phyloP scores from a whole-genome alignment of 2,329 filamentous ascomycete species.

The Eurotiales sp. region DNA sequence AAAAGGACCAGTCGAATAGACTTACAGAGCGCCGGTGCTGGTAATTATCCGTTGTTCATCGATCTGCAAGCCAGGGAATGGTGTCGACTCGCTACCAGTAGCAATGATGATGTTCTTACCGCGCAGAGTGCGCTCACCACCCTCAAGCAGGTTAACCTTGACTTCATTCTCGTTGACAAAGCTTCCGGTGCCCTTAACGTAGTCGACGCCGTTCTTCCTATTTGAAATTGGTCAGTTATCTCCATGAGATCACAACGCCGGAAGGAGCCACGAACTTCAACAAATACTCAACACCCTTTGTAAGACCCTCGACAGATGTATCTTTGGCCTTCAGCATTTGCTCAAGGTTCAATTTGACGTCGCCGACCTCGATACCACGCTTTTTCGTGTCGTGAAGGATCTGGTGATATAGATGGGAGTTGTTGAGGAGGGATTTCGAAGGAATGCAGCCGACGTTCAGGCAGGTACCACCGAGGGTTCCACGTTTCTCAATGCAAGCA shows the following conservation, averaged over 20 bases:
- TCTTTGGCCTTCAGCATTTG: slow-evolving; percentile 99
- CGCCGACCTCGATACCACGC: slow-evolving; percentile 94
- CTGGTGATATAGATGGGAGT: slow-evolving; percentile 97
- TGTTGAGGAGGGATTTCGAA: slow-evolving; percentile 98
- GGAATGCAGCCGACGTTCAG: slow-evolving; percentile 99
- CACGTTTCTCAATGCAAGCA: slow-evolving; percentile 97
- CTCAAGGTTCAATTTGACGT: slow-evolving; percentile 91
- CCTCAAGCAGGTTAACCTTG: slow-evolving; percentile 84
- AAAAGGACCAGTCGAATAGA: not conserved
- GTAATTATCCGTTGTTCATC: slow-evolving; percentile 98
- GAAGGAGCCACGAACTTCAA: slow-evolving; percentile 58
- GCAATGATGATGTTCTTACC: slow-evolving; percentile 99
- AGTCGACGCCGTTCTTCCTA: slow-evolving; percentile 93
- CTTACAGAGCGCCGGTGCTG: slow-evolving; percentile 80
- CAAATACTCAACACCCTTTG: slow-evolving; percentile 96
- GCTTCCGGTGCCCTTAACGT: slow-evolving; percentile 86
- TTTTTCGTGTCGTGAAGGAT: slow-evolving; percentile 95
- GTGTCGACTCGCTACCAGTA: slow-evolving; percentile 90
- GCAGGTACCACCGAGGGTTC: slow-evolving; percentile 90
- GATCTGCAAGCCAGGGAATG: slow-evolving; percentile 91
- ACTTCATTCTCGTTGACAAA: slow-evolving; percentile 88
- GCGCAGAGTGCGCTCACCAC: slow-evolving; percentile 79
- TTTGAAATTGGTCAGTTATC: slow-evolving; percentile 1
- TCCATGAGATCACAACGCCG: not conserved
- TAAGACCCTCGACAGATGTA: slow-evolving; percentile 78